Evolutionary conservation across 805 yeast species (phyloP).

Genomic region (Vanderwaltozyma yarrowii): DNA sequence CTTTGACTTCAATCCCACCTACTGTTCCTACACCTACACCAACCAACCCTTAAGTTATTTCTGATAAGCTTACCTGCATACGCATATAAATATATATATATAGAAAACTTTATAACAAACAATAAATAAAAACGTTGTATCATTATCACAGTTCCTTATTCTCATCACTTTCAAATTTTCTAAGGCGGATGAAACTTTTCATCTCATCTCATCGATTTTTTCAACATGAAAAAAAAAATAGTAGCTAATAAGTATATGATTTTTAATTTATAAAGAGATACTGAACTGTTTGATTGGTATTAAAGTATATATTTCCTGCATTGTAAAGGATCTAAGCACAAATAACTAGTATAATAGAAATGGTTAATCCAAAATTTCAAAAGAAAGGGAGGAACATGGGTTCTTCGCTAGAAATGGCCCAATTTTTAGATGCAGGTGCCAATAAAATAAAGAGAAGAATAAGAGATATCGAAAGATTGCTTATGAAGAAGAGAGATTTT

Average conservation of each 20-base stretch:
- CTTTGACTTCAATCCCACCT: background rate
- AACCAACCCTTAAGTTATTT: background rate
- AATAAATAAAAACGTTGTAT: too few species aligned
- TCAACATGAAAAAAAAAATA: background rate
- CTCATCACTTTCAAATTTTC: too few species aligned
- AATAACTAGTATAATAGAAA: background rate
- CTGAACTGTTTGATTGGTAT: too few species aligned
- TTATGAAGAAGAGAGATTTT: constrained; percentile 42
- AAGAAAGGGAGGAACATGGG: constrained; percentile 12
- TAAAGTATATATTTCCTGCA: background rate
- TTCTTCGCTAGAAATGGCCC: constrained; percentile 29
- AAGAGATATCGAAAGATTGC: constrained; percentile 70
- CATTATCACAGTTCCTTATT: too few species aligned
- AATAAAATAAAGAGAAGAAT: constrained; percentile 72
- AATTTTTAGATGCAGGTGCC: constrained; percentile 30
- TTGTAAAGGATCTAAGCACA: background rate
- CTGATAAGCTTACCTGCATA: too few species aligned
- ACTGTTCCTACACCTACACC: background rate
- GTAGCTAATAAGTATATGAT: too few species aligned
- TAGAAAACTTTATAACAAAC: too few species aligned
- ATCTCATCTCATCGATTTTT: background rate
- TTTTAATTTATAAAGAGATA: too few species aligned
- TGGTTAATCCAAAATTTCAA: constrained; percentile 4
- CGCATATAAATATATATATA: too few species aligned
- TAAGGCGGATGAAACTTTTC: background rate